Percentiles rank a stretch among this genome's conserved stretches.
Evolutionary conservation across 2,329 filamentous ascomycete genomes (phyloP).

Genomic region (Colletotrichum tabaci): DNA sequence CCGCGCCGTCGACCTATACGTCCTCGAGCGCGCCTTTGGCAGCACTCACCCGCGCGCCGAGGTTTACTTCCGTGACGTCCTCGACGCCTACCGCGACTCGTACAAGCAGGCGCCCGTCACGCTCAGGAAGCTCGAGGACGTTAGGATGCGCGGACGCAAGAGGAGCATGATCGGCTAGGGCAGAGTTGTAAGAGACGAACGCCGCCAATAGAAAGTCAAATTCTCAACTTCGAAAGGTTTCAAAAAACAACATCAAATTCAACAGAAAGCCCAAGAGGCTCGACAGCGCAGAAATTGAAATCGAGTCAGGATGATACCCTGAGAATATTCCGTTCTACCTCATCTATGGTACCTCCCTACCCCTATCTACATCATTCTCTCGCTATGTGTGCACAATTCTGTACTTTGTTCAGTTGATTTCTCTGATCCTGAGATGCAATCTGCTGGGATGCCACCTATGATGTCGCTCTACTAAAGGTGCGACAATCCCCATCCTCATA

Average conservation of each 20-base stretch:
- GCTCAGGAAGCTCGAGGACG: slow-evolving; percentile 88
- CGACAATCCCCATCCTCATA: slow-evolving; percentile 9
- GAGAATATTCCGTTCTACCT: slow-evolving; percentile 14
- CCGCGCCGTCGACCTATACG: slow-evolving; percentile 94
- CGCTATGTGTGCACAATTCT: neutral
- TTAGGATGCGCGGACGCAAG: slow-evolving; percentile 94
- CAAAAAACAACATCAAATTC: neutral
- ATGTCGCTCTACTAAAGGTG: slow-evolving; percentile 15
- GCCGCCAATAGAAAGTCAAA: neutral
- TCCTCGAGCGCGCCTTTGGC: slow-evolving; percentile 92
- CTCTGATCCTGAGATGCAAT: slow-evolving; percentile 25
- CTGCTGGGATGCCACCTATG: slow-evolving; percentile 26
- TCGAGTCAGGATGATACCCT: slow-evolving; percentile 41
- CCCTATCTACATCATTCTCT: neutral
- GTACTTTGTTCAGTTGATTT: slow-evolving; percentile 11
- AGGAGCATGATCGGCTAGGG: slow-evolving; percentile 91
- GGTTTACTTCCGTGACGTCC: slow-evolving; percentile 79
- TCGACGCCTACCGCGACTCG: slow-evolving; percentile 80
- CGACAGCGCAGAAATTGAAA: slow-evolving; percentile 41
- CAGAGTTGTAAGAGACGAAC: slow-evolving; percentile 35
- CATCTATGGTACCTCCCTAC: neutral
- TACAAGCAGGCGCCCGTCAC: slow-evolving; percentile 84
- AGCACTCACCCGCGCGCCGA: slow-evolving; percentile 94
- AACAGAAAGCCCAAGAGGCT: neutral
- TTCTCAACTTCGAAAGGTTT: slow-evolving; percentile 40